Conservation (phyloP, 1,139 yeast species). For the Blastobotrys arbuscula region DNA sequence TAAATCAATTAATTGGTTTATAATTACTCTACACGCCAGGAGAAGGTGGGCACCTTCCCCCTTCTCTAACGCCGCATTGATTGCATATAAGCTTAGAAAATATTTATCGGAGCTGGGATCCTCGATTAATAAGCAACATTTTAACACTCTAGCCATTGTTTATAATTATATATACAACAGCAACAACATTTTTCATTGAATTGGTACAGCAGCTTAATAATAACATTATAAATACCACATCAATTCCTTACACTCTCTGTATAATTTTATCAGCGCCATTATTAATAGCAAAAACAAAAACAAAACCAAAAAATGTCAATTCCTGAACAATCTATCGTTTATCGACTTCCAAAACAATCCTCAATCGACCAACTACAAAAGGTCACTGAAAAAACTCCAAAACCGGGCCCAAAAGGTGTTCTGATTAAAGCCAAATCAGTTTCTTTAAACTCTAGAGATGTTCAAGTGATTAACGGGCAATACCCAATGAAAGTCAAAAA, state of each 20-base stretch:
- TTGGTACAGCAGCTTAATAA: not conserved
- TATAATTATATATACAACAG: too few species aligned
- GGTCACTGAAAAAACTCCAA: conserved; percentile 14
- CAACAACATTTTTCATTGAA: too few species aligned
- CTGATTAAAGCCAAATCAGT: conserved; percentile 20
- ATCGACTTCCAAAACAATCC: conserved; percentile 9
- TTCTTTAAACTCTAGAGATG: conserved; percentile 21
- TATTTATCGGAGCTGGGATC: too few species aligned
- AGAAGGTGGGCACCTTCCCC: too few species aligned
- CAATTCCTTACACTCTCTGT: not conserved
- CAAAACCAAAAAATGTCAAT: conserved; percentile 3
- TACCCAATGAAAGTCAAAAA: conserved; percentile 13
- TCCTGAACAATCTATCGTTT: conserved; percentile 14
- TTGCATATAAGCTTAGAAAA: too few species aligned
- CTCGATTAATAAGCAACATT: too few species aligned
- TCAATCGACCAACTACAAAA: conserved; percentile 9
- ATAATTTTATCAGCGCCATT: not conserved
- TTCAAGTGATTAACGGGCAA: conserved; percentile 15
- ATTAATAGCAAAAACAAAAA: not conserved
- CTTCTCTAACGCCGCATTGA: too few species aligned
- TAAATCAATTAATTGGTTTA: too few species aligned
- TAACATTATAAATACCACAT: not conserved
- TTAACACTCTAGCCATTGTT: too few species aligned
- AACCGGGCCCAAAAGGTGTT: conserved; percentile 16
- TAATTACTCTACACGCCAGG: too few species aligned